Conservation (phyloP, 345 rosid genomes). For the Limnanthes douglasii region DNA sequence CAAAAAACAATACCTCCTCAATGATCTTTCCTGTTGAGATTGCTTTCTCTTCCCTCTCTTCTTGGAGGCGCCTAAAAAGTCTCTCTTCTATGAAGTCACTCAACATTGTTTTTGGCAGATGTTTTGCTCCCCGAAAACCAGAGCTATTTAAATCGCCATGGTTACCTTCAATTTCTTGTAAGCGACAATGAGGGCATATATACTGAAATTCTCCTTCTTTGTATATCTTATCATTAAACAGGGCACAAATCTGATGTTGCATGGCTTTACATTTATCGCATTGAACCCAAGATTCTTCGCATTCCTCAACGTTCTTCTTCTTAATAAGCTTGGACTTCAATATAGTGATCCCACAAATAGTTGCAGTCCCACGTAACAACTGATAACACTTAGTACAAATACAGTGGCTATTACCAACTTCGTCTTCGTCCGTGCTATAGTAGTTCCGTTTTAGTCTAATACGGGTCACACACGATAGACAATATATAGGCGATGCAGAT, state of each 20-base stretch:
- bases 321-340: slow-evolving; percentile 17
- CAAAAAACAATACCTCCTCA: slow-evolving; percentile 27
- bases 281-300: slow-evolving; percentile 42
- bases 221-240: slow-evolving; percentile 29
- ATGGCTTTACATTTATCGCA: slow-evolving; percentile 35
- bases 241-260: slow-evolving; percentile 64
- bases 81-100: slow-evolving; percentile 39
- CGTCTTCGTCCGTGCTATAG: slow-evolving; percentile 20
- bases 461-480: slow-evolving; percentile 21
- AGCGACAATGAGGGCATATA: slow-evolving; percentile 35
- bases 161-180: slow-evolving; percentile 21
- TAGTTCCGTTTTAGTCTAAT: slow-evolving; percentile 17
- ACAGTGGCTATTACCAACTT: slow-evolving; percentile 15
- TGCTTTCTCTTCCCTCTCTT: slow-evolving; percentile 38
- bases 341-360: slow-evolving; percentile 15
- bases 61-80: slow-evolving; percentile 21
- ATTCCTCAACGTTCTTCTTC: slow-evolving; percentile 20
- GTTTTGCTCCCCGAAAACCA: slow-evolving; percentile 26
- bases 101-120: slow-evolving; percentile 35
- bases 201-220: slow-evolving; percentile 20
- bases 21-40: slow-evolving; percentile 18
- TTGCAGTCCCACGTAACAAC: slow-evolving; percentile 6
- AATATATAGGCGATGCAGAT: slow-evolving; percentile 30
- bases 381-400: slow-evolving; percentile 28
- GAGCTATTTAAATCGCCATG: slow-evolving; percentile 7